phyloP scores from a whole-genome alignment of 495 filamentous ascomycete species.

The Podospora conica region DNA sequence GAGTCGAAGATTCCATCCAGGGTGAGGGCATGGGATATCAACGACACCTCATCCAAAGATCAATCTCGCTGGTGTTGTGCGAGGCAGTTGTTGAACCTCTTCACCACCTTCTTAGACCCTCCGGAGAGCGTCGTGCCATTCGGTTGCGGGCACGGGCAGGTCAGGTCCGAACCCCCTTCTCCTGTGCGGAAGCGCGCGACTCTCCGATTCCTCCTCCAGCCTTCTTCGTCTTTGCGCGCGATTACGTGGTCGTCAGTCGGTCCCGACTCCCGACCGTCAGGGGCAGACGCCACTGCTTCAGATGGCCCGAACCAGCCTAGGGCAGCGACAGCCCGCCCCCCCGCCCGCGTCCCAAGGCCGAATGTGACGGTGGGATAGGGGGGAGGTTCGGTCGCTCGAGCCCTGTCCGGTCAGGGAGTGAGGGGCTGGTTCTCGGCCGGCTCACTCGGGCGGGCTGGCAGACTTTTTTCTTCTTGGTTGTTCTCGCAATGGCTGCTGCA shows the following conservation, averaged over 20 bases:
- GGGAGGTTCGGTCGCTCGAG: slow-evolving; percentile 1
- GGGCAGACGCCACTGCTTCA: slow-evolving; percentile 12
- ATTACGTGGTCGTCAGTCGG: not conserved
- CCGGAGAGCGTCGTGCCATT: not conserved
- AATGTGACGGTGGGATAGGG: slow-evolving; percentile 1
- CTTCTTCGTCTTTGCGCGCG: not conserved
- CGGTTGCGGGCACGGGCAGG: not conserved
- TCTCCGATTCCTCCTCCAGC: not conserved
- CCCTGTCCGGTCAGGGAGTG: slow-evolving; percentile 11
- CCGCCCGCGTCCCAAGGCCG: slow-evolving; percentile 3
- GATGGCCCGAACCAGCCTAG: slow-evolving; percentile 1
- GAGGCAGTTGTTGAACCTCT: not conserved
- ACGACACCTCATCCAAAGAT: not conserved
- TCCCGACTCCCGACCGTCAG: not conserved
- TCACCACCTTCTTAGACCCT: not conserved
- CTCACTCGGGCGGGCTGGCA: not conserved
- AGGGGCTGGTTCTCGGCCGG: not conserved
- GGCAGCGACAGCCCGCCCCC: not conserved
- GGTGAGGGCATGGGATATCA: not conserved
- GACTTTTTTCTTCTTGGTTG: slow-evolving; percentile 6
- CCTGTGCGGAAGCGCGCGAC: not conserved
- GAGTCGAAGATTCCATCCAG: not conserved
- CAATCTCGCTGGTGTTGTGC: not conserved
- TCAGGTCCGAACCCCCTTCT: not conserved
- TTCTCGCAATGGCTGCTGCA: slow-evolving; percentile 5